A percentile compares a stretch with the other conserved stretches of the same genome.
phyloP scores from a whole-genome alignment of 768 basidiomycete species.

The Asterophora lycoperdoides region DNA sequence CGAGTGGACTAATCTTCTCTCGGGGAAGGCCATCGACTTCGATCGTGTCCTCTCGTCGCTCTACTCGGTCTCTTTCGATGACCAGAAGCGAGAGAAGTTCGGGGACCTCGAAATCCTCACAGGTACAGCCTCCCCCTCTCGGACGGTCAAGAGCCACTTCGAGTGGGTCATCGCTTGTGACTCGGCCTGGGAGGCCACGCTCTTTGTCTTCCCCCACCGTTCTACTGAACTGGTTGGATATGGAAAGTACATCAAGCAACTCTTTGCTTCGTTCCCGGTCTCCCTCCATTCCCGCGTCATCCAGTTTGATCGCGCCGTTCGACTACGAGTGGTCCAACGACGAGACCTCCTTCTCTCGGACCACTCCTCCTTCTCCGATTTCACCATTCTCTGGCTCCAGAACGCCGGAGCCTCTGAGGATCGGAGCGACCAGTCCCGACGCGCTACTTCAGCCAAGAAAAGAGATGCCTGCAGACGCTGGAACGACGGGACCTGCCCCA shows the following conservation, averaged over 20 bases:
- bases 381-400: slow-evolving; percentile 13
- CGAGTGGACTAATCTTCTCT: too few species aligned
- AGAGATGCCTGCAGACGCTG: slow-evolving; percentile 12
- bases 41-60: slow-evolving; percentile 21
- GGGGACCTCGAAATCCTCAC: too few species aligned
- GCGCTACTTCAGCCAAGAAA: not conserved
- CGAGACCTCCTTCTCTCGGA: slow-evolving; percentile 8
- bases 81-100: not conserved
- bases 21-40: too few species aligned
- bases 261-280: slow-evolving; percentile 11
- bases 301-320: slow-evolving; percentile 22
- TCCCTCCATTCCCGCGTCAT: slow-evolving; percentile 19
- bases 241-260: slow-evolving; percentile 14
- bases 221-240: slow-evolving; percentile 22
- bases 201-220: too few species aligned
- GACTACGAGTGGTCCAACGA: slow-evolving; percentile 1
- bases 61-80: slow-evolving; percentile 13
- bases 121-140: slow-evolving; percentile 4
- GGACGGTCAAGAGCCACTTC: slow-evolving; percentile 9
- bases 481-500: slow-evolving; percentile 16
- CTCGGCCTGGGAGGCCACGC: too few species aligned
- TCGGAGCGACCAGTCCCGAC: not conserved
- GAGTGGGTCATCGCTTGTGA: slow-evolving; percentile 27
- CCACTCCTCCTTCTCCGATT: slow-evolving; percentile 10
- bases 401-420: not conserved